Evolutionary conservation across 2,329 filamentous ascomycete genomes (phyloP).

Genomic region (Sphaerostilbella broomeana): DNA sequence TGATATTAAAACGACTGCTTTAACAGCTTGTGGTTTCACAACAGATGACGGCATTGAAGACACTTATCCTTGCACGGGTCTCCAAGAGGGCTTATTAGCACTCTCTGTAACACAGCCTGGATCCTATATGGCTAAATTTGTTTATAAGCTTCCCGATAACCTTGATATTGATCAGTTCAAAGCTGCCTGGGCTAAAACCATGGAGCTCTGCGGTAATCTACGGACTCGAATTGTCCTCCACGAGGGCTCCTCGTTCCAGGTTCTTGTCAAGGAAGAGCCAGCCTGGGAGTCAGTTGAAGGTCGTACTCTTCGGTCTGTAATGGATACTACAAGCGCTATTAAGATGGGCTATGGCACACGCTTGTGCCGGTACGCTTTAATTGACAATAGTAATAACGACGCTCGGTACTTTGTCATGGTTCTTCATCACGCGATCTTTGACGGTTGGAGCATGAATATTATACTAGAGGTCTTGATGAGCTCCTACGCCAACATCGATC

Average conservation of each 20-base stretch:
- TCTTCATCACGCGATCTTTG: conserved; percentile 23
- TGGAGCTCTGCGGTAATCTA: conserved; percentile 10
- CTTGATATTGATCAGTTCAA: conserved; percentile 20
- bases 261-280: conserved; percentile 3
- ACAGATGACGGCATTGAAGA: conserved; percentile 13
- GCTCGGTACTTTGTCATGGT: conserved; percentile 19
- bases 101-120: conserved; percentile 25
- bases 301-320: conserved; percentile 3
- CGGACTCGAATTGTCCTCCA: conserved; percentile 8
- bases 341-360: conserved; percentile 8
- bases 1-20: too few relatives aligned
- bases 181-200: conserved; percentile 21
- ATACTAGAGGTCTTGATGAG: conserved; percentile 14
- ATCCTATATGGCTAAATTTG: conserved; percentile 28
- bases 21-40: not conserved
- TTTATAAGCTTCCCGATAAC: conserved; percentile 16
- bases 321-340: conserved; percentile 1
- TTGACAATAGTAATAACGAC: not conserved
- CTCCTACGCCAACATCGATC: conserved; percentile 3
- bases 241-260: conserved; percentile 2
- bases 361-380: conserved; percentile 8
- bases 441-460: conserved; percentile 21
- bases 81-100: conserved; percentile 21
- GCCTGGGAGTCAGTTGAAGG: conserved; percentile 6
- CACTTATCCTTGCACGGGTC: conserved; percentile 18